These are phyloP conservation scores for Sporothrix euskadiensis DNA, from an alignment of 2,329 filamentous ascomycete genomes.

Conservation along the genomic window DNA sequence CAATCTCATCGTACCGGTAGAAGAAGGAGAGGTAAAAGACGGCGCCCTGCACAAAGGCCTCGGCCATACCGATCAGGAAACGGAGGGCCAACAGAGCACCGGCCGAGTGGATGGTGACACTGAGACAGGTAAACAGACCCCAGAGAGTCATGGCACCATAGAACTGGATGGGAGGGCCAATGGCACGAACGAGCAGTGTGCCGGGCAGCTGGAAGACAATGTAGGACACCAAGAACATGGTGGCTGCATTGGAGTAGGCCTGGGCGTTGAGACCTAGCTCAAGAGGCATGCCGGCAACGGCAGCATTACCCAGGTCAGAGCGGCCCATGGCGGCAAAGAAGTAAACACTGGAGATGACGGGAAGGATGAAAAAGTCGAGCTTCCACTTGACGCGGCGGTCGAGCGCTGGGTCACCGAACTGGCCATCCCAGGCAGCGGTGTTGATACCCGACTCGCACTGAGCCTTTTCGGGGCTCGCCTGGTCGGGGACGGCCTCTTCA, in stretches of 20 bases:
- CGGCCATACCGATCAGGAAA: slow-evolving; percentile 39
- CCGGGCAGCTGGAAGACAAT: slow-evolving; percentile 39
- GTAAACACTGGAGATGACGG: slow-evolving; percentile 17
- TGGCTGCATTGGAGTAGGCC: slow-evolving; percentile 22
- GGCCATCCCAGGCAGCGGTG: not conserved
- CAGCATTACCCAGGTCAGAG: slow-evolving; percentile 28
- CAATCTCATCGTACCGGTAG: slow-evolving; percentile 38
- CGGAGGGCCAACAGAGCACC: slow-evolving; percentile 15
- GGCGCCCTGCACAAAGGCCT: slow-evolving; percentile 44
- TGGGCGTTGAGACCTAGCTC: slow-evolving; percentile 28
- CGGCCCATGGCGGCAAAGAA: slow-evolving; percentile 24
- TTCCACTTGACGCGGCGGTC: slow-evolving; percentile 11
- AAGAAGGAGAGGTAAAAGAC: slow-evolving; percentile 40
- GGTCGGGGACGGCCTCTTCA: not conserved
- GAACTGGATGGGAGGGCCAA: slow-evolving; percentile 37
- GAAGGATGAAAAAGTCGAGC: slow-evolving; percentile 12
- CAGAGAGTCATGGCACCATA: slow-evolving; percentile 37
- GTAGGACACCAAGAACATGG: slow-evolving; percentile 41
- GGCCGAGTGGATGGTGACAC: slow-evolving; percentile 29
- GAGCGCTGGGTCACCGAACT: not conserved
- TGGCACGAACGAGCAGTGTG: slow-evolving; percentile 39
- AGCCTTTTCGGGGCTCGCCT: not conserved
- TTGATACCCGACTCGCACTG: not conserved
- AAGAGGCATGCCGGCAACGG: slow-evolving; percentile 28
- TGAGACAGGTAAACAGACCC: slow-evolving; percentile 31